These are phyloP conservation scores for Aspergillus sp. DNA, from an alignment of 2,329 filamentous ascomycete genomes.

Conservation along the genomic window DNA sequence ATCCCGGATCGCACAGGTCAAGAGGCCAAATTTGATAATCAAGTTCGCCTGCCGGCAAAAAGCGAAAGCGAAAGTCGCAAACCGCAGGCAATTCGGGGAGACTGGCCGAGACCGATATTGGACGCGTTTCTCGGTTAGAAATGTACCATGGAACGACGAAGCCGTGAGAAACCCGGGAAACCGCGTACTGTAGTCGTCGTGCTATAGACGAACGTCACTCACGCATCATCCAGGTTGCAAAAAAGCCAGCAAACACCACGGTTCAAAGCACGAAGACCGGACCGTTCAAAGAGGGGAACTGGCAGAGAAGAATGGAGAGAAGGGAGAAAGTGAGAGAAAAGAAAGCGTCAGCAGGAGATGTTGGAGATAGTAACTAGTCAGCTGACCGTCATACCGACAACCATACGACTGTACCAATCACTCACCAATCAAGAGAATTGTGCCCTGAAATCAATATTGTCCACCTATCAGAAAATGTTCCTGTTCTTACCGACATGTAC, in stretches of 20 bases:
- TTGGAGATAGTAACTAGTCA: conserved; percentile 3
- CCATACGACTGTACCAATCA: background rate
- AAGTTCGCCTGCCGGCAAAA: background rate
- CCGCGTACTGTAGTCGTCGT: too few relatives aligned
- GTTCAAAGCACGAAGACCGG: background rate
- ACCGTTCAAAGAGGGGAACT: background rate
- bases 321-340: background rate
- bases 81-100: background rate
- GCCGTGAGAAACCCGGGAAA: background rate
- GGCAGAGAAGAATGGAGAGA: conserved; percentile 1
- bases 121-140: conserved; percentile 1
- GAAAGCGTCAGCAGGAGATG: background rate
- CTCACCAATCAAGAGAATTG: background rate
- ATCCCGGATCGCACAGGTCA: too few relatives aligned
- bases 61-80: conserved; percentile 1
- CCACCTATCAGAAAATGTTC: background rate
- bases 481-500: background rate
- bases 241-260: background rate
- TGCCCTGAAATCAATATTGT: background rate
- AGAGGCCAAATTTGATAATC: background rate
- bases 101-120: background rate
- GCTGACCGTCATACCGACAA: conserved; percentile 4
- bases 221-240: conserved; percentile 8
- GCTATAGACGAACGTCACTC: conserved; percentile 7
- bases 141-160: conserved; percentile 15